These are phyloP conservation scores for Spencermartinsiella europaea DNA, from an alignment of 805 yeast species.

Conservation along the genomic window DNA sequence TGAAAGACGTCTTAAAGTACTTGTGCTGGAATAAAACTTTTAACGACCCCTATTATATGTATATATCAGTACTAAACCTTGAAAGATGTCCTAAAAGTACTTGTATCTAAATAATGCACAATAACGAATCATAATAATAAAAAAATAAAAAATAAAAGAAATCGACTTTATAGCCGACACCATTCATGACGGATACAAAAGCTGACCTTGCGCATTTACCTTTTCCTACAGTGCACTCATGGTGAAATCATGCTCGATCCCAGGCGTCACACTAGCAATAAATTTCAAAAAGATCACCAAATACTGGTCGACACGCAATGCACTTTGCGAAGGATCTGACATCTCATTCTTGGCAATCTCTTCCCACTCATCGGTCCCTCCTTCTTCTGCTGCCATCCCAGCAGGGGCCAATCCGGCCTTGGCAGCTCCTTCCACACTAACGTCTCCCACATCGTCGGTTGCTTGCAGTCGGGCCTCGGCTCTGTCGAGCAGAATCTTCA, in stretches of 20 bases:
- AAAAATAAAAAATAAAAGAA: too few relatives aligned
- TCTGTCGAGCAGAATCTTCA: conserved; percentile 77
- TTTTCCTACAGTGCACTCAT: conserved; percentile 81
- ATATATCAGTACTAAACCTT: too few relatives aligned
- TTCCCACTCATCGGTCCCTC: conserved; percentile 50
- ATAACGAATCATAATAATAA: too few relatives aligned
- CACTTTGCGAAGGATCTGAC: conserved; percentile 32
- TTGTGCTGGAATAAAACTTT: too few relatives aligned
- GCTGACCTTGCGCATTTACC: too few relatives aligned
- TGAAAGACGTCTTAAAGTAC: too few relatives aligned
- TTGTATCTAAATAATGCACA: too few relatives aligned
- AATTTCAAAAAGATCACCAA: conserved; percentile 84
- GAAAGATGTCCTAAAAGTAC: too few relatives aligned
- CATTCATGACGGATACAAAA: too few relatives aligned
- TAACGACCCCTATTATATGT: too few relatives aligned
- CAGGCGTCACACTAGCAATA: conserved; percentile 95
- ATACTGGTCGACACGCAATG: conserved; percentile 85
- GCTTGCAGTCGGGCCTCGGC: conserved; percentile 44
- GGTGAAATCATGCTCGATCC: conserved; percentile 96
- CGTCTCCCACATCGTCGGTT: conserved; percentile 16
- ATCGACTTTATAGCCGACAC: too few relatives aligned
- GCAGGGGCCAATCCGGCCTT: conserved; percentile 37
- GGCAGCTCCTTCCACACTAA: conserved; percentile 36
- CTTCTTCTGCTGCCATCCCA: conserved; percentile 17
- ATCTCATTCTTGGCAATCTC: conserved; percentile 38